These are phyloP conservation scores for Cryptococcus amylolentus DNA, from an alignment of 1,284 basidiomycete species.

Conservation along the genomic window DNA sequence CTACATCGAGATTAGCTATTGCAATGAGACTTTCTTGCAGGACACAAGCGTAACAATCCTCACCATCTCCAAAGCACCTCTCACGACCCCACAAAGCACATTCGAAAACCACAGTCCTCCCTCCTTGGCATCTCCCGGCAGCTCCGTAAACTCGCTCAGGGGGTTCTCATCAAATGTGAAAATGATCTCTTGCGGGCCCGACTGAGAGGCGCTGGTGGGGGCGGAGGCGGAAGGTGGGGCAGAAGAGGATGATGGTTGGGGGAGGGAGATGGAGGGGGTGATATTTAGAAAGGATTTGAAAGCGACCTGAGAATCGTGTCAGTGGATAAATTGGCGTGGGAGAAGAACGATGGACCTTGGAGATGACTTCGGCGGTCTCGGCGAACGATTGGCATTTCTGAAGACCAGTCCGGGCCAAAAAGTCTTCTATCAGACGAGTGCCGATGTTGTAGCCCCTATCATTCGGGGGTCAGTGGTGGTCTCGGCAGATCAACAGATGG, in stretches of 20 bases:
- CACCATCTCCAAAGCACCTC: conserved; percentile 97
- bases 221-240: conserved; percentile 46
- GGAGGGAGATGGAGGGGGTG: conserved; percentile 75
- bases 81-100: conserved; percentile 86
- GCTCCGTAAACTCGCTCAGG: conserved; percentile 91
- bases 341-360: conserved; percentile 58
- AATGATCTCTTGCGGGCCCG: conserved; percentile 60
- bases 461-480: neutral
- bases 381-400: conserved; percentile 85
- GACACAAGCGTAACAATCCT: conserved; percentile 27
- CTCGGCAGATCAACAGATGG: neutral
- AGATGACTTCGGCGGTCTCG: conserved; percentile 88
- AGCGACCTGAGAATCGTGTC: conserved; percentile 67
- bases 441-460: conserved; percentile 98
- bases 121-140: conserved; percentile 83
- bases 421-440: conserved; percentile 93
- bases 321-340: conserved; percentile 33
- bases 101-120: conserved; percentile 97
- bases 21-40: neutral
- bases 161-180: conserved; percentile 94
- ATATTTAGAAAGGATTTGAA: conserved; percentile 98
- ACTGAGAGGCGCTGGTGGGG: conserved; percentile 10
- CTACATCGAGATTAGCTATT: conserved; percentile 51
- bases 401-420: conserved; percentile 82
- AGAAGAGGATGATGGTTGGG: conserved; percentile 48